phyloP scores from a whole-genome alignment of 1,139 yeast species.

The Geotrichum reessii region DNA sequence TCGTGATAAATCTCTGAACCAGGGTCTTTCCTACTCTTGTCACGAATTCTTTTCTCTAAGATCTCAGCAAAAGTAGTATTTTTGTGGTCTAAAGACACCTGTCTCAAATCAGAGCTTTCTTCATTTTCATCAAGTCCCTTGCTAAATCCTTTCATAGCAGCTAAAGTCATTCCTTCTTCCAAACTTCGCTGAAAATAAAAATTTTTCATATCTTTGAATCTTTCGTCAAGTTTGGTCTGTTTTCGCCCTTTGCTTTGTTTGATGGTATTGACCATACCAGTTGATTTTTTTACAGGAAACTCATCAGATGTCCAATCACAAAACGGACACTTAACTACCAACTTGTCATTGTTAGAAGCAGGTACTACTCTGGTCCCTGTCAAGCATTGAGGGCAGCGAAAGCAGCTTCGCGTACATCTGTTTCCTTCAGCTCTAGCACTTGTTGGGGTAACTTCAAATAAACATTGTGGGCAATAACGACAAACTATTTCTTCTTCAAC shows the following conservation, averaged over 20 bases:
- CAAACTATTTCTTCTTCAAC: slow-evolving; percentile 28
- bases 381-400: slow-evolving; percentile 28
- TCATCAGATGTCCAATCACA: slow-evolving; percentile 25
- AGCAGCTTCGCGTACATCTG: slow-evolving; percentile 28
- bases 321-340: slow-evolving; percentile 22
- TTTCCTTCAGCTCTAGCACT: slow-evolving; percentile 25
- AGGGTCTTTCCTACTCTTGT: slow-evolving; percentile 12
- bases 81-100: background rate
- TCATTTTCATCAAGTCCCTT: background rate
- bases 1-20: slow-evolving; percentile 16
- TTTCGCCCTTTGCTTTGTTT: background rate
- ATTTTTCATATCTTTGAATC: slow-evolving; percentile 18
- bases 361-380: slow-evolving; percentile 10
- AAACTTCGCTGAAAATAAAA: slow-evolving; percentile 18
- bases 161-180: slow-evolving; percentile 19
- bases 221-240: slow-evolving; percentile 1
- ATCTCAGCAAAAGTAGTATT: slow-evolving; percentile 18
- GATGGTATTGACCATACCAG: background rate
- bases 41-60: slow-evolving; percentile 17
- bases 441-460: slow-evolving; percentile 28
- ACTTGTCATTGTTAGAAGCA: background rate
- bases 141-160: slow-evolving; percentile 7
- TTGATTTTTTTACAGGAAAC: background rate
- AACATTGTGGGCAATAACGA: slow-evolving; percentile 30
- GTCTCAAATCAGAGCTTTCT: background rate